phyloP scores from a whole-genome alignment of 2,329 filamentous ascomycete species.

The Dactylonectria estremocensis region DNA sequence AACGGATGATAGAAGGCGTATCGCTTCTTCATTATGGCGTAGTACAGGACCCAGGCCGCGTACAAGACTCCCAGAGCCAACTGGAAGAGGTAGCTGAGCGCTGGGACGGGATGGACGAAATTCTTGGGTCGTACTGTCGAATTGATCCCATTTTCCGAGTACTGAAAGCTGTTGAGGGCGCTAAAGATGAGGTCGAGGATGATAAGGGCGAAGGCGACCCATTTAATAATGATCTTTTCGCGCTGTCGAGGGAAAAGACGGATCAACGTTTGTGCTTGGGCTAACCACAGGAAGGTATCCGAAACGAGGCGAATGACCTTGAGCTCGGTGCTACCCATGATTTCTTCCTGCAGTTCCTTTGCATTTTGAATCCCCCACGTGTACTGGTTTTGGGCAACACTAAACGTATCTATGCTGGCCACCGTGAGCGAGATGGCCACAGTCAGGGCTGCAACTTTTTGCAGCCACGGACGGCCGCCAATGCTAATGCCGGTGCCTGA shows the following conservation, averaged over 20 bases:
- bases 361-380: slow-evolving; percentile 85
- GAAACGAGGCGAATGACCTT: slow-evolving; percentile 94
- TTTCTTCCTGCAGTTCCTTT: slow-evolving; percentile 79
- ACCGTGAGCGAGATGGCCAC: slow-evolving; percentile 91
- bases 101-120: slow-evolving; percentile 92
- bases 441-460: slow-evolving; percentile 83
- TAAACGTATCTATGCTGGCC: slow-evolving; percentile 92
- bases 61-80: slow-evolving; percentile 89
- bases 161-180: slow-evolving; percentile 88
- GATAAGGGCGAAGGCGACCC: slow-evolving; percentile 96
- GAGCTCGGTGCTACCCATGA: slow-evolving; percentile 88
- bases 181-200: slow-evolving; percentile 92
- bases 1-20: slow-evolving; percentile 92
- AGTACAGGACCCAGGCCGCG: slow-evolving; percentile 94
- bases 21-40: slow-evolving; percentile 90
- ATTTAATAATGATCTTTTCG: slow-evolving; percentile 99
- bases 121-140: slow-evolving; percentile 76
- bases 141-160: slow-evolving; percentile 64
- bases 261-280: slow-evolving; percentile 96
- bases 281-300: slow-evolving; percentile 96
- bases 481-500: slow-evolving; percentile 86
- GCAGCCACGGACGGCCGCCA: slow-evolving; percentile 93
- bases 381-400: slow-evolving; percentile 88
- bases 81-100: slow-evolving; percentile 91
- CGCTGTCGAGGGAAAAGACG: slow-evolving; percentile 95